Conservation (phyloP, 768 basidiomycete genomes). For the Rhodocollybia butyracea region DNA sequence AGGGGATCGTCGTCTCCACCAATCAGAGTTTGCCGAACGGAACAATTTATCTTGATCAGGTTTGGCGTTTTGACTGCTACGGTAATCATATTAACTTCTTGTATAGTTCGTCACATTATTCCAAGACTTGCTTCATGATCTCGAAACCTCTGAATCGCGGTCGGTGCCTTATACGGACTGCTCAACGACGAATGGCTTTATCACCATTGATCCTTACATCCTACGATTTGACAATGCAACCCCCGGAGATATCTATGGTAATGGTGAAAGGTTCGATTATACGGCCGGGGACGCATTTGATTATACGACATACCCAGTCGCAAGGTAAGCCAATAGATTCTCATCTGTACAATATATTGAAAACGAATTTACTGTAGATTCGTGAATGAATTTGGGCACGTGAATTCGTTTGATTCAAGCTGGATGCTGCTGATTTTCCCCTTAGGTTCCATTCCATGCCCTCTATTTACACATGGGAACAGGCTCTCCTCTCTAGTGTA, state of each 20-base stretch:
- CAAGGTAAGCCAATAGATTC: conserved; percentile 34
- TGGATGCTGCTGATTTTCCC: not conserved
- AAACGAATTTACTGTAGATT: conserved; percentile 32
- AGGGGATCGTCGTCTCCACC: conserved; percentile 43
- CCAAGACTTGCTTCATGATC: conserved; percentile 47
- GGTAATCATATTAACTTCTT: not conserved
- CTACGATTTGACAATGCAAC: conserved; percentile 49
- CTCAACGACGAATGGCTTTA: conserved; percentile 53
- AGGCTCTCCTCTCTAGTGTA: conserved; percentile 44
- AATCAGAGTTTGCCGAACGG: conserved; percentile 37
- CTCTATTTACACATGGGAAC: conserved; percentile 59
- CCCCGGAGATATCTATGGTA: conserved; percentile 52
- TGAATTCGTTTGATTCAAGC: not conserved
- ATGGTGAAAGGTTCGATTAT: conserved; percentile 59
- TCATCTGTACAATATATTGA: not conserved
- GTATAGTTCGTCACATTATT: conserved; percentile 46
- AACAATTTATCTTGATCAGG: conserved; percentile 36
- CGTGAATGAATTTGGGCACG: conserved; percentile 57
- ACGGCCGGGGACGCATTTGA: conserved; percentile 50
- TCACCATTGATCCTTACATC: conserved; percentile 55
- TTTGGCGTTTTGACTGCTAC: not conserved
- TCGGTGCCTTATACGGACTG: conserved; percentile 53
- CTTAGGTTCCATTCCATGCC: conserved; percentile 62
- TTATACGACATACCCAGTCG: conserved; percentile 49
- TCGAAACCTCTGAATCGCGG: conserved; percentile 48